Evolutionary conservation across 768 basidiomycete genomes (phyloP).

Genomic region (Cystofilobasidium capitatum): DNA sequence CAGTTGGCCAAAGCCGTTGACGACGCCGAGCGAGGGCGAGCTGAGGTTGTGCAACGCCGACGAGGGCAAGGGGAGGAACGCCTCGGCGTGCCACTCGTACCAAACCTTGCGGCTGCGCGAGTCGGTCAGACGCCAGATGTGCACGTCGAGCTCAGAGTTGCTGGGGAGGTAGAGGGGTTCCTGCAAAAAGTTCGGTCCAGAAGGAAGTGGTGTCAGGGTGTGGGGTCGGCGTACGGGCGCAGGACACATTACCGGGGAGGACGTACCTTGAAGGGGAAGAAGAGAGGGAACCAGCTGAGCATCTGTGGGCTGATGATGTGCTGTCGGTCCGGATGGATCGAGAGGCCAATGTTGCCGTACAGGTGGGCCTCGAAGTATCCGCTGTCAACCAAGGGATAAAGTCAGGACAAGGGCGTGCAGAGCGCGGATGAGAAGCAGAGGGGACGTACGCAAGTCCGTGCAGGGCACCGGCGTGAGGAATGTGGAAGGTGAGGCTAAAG

Average conservation of each 20-base stretch:
- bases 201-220: background rate
- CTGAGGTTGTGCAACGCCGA: constrained; percentile 31
- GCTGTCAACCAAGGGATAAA: background rate
- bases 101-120: constrained; percentile 62
- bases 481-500: constrained; percentile 69
- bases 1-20: constrained; percentile 27
- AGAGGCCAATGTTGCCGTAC: constrained; percentile 80
- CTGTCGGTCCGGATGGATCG: constrained; percentile 84
- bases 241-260: background rate
- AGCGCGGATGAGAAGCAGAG: background rate
- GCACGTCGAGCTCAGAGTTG: constrained; percentile 82
- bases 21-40: constrained; percentile 6
- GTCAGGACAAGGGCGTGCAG: background rate
- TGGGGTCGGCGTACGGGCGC: background rate
- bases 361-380: constrained; percentile 95
- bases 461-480: constrained; percentile 84
- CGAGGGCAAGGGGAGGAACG: constrained; percentile 62
- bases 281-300: constrained; percentile 98
- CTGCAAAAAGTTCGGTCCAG: too few species aligned
- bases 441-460: constrained; percentile 65
- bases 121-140: constrained; percentile 87
- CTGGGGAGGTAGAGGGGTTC: constrained; percentile 88
- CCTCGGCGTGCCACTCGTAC: constrained; percentile 98
- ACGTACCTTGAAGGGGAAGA: constrained; percentile 81
- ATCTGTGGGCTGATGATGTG: constrained; percentile 84